Evolutionary conservation across 352 stramenopile species (phyloP), one percentile per base, ranked within the genome.

Genomic region (Nannochloropsis limnetica): DNA sequence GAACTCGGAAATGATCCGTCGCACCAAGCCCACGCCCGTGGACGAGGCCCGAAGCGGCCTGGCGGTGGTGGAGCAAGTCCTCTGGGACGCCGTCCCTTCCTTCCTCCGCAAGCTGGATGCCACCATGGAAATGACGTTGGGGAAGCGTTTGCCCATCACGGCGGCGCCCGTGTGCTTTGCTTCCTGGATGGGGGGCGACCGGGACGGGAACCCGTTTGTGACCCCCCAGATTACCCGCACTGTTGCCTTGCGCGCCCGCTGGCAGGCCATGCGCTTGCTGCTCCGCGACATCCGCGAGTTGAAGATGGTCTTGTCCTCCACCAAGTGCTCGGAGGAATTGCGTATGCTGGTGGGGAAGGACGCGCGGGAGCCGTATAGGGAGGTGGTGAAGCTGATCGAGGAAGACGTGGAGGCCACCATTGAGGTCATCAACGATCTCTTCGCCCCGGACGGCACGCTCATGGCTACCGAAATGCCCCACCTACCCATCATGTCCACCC

Each of bases 121-220:
- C 22, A 88, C 91, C 82, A 89, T 90, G 28, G 80, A 84, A 23
- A 68, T 81, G 44, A 82, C 32, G 9, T 28, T 88, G 2, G 80
- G 81, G 1, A 87, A 86, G 80, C 54, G 44, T 3, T 85, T 95
- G 14, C 91, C 91, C 22, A 83, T 94, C 0, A 88, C 92, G 45
- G 83, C 82, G 9, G 81, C 88, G 14, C 91, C 91, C 0, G 89
- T 95, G 54, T 88, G 89, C 69, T 93, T 95, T 83, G 90, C 88
- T n/a, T 92, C 88, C 20, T 95, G 91, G 91, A 94, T 94, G 87
- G 91, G 90, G 68, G 90, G 90, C 43, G 90, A 93, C 84, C 86
- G 91, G 17, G 91, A 94, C 88, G 91, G 91, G 28, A 95, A 95
- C 85, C 91, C 91, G 1, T 94, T 94, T 84, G 91, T 93, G 6